These are phyloP conservation scores for Penicillium digitatum DNA, from an alignment of 2,329 filamentous ascomycete genomes.

Conservation along the genomic window DNA sequence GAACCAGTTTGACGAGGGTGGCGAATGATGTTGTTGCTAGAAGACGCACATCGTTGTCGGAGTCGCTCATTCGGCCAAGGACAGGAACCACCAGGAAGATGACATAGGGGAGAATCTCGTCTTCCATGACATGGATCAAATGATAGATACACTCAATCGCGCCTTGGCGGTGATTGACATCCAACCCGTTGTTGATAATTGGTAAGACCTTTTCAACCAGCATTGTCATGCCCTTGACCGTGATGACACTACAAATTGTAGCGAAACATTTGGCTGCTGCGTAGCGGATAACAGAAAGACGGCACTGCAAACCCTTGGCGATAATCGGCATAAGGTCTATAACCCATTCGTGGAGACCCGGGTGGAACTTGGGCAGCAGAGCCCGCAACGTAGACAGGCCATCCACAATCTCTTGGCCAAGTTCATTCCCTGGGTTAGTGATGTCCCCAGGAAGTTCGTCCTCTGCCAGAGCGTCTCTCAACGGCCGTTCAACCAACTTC, in stretches of 20 bases:
- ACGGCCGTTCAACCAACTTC: constrained; percentile 74
- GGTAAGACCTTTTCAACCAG: constrained; percentile 90
- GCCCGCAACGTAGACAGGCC: constrained; percentile 89
- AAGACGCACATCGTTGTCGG: constrained; percentile 88
- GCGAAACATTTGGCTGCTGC: constrained; percentile 96
- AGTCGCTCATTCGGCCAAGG: constrained; percentile 95
- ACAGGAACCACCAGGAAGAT: constrained; percentile 98
- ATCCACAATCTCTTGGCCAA: constrained; percentile 91
- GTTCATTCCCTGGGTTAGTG: constrained; percentile 65
- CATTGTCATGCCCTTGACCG: constrained; percentile 91
- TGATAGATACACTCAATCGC: constrained; percentile 95
- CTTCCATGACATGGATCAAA: constrained; percentile 96
- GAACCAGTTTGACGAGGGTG: constrained; percentile 93
- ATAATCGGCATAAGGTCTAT: constrained; percentile 79
- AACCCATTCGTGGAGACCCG: constrained; percentile 71
- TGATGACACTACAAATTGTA: constrained; percentile 94
- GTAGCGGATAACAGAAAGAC: constrained; percentile 88
- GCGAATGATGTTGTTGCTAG: constrained; percentile 96
- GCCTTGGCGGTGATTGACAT: constrained; percentile 85
- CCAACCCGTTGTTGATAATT: constrained; percentile 83
- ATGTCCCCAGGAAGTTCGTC: constrained; percentile 66
- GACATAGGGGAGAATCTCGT: constrained; percentile 90
- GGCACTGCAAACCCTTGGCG: constrained; percentile 80
- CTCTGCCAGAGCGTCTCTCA: constrained; percentile 68
- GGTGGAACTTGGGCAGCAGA: constrained; percentile 82